Conservation (phyloP, 169 alveolate species). For the Plasmodium blacklocki region DNA sequence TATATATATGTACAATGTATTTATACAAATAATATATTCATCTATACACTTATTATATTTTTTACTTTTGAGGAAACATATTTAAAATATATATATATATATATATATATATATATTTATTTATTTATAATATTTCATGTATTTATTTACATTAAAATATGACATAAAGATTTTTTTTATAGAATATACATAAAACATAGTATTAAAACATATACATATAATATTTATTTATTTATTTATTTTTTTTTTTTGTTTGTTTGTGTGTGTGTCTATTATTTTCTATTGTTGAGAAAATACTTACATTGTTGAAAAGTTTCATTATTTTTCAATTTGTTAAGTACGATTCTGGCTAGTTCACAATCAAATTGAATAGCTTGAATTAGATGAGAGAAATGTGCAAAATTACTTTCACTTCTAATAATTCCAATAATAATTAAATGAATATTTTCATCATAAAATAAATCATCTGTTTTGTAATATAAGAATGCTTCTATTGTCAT, state of each 20-base stretch:
- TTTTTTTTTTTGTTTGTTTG: background rate
- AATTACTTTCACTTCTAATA: slow-evolving; percentile 69
- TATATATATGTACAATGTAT: too few species aligned
- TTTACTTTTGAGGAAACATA: too few species aligned
- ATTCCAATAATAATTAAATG: slow-evolving; percentile 64
- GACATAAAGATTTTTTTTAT: too few species aligned
- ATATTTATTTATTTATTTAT: too few species aligned
- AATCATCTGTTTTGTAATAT: slow-evolving; percentile 39
- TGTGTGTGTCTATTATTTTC: background rate
- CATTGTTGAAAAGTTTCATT: slow-evolving; percentile 24
- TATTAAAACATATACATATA: too few species aligned
- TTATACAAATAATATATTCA: too few species aligned
- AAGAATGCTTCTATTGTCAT: slow-evolving; percentile 69
- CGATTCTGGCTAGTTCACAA: slow-evolving; percentile 66
- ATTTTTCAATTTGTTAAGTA: slow-evolving; percentile 23
- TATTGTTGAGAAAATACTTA: slow-evolving; percentile 28
- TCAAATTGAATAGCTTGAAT: slow-evolving; percentile 75
- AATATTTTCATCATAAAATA: slow-evolving; percentile 58
- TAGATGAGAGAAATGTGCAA: slow-evolving; percentile 52
- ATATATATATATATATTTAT: too few species aligned
- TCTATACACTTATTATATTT: too few species aligned
- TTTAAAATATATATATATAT: too few species aligned
- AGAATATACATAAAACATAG: too few species aligned
- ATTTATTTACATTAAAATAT: too few species aligned
- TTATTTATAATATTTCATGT: too few species aligned